phyloP scores from a whole-genome alignment of 768 basidiomycete species.

The Crassisporium funariophilum region DNA sequence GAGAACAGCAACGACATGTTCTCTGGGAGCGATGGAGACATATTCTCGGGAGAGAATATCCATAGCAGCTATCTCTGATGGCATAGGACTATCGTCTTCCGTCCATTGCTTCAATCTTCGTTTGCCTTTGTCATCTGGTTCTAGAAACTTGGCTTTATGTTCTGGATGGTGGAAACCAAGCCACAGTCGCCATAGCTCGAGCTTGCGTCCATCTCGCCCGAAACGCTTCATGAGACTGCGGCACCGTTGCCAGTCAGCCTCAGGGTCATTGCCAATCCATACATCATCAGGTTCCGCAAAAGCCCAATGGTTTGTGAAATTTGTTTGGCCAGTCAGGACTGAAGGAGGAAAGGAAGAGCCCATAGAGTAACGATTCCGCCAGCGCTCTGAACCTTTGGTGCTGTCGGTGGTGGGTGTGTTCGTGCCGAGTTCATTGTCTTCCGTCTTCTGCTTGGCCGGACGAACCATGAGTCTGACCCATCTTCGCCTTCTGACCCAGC shows the following conservation, averaged over 20 bases:
- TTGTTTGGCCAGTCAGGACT: slow-evolving; percentile 23
- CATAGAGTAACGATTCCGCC: slow-evolving; percentile 26
- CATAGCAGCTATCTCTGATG: slow-evolving; percentile 28
- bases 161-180: slow-evolving; percentile 44
- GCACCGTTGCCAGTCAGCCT: slow-evolving; percentile 64
- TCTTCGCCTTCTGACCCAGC: slow-evolving; percentile 76
- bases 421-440: slow-evolving; percentile 18
- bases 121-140: slow-evolving; percentile 33
- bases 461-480: slow-evolving; percentile 88
- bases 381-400: slow-evolving; percentile 5
- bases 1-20: slow-evolving; percentile 54
- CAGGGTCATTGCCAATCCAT: slow-evolving; percentile 55
- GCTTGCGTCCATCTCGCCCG: slow-evolving; percentile 68
- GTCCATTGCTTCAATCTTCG: slow-evolving; percentile 45
- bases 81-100: slow-evolving; percentile 41
- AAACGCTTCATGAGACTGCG: slow-evolving; percentile 51
- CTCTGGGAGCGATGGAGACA: slow-evolving; percentile 33
- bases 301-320: slow-evolving; percentile 22
- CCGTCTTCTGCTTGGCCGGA: slow-evolving; percentile 38
- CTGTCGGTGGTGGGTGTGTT: slow-evolving; percentile 6
- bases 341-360: slow-evolving; percentile 32
- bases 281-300: slow-evolving; percentile 38
- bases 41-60: slow-evolving; percentile 23
- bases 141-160: slow-evolving; percentile 20
- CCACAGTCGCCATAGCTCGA: slow-evolving; percentile 80